Conservation (phyloP, 306 rosid species). For the Luffa aegyptiaca region DNA sequence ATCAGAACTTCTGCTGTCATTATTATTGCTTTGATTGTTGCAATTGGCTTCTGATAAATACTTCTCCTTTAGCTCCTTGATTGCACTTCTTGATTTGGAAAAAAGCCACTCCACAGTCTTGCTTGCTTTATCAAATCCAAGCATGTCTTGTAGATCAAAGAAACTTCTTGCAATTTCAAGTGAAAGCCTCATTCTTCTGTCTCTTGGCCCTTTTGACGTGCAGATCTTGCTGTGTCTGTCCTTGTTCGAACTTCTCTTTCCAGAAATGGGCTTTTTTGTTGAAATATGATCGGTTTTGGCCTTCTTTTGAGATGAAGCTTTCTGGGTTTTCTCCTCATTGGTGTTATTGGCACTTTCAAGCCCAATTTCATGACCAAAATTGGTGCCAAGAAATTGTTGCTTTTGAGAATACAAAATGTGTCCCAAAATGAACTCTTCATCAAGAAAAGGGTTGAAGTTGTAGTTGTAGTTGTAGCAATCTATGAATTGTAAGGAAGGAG, state of each 20-base stretch:
- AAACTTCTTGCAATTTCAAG: constrained; percentile 41
- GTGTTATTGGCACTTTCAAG: neutral
- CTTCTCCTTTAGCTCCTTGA: constrained; percentile 26
- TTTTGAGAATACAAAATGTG: constrained; percentile 27
- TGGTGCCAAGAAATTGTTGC: constrained; percentile 3
- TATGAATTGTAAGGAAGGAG: neutral
- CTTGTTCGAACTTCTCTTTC: constrained; percentile 34
- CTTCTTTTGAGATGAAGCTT: neutral
- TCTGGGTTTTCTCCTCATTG: neutral
- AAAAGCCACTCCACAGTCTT: constrained; percentile 49
- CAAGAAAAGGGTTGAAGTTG: constrained; percentile 12
- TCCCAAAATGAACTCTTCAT: constrained; percentile 25
- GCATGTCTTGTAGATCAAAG: constrained; percentile 51
- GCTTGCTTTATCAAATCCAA: constrained; percentile 53
- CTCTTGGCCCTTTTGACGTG: constrained; percentile 47
- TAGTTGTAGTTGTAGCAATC: neutral
- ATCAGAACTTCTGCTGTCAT: constrained; percentile 1
- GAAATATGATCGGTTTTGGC: neutral
- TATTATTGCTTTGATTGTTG: neutral
- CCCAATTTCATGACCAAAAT: neutral
- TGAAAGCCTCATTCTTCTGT: constrained; percentile 47
- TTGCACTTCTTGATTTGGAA: constrained; percentile 28
- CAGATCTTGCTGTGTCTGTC: constrained; percentile 56
- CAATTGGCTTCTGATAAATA: neutral
- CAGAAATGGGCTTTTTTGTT: neutral